Base-by-base conservation (phyloP, 768 basidiomycete genomes). In the Astraeus odoratus region DNA sequence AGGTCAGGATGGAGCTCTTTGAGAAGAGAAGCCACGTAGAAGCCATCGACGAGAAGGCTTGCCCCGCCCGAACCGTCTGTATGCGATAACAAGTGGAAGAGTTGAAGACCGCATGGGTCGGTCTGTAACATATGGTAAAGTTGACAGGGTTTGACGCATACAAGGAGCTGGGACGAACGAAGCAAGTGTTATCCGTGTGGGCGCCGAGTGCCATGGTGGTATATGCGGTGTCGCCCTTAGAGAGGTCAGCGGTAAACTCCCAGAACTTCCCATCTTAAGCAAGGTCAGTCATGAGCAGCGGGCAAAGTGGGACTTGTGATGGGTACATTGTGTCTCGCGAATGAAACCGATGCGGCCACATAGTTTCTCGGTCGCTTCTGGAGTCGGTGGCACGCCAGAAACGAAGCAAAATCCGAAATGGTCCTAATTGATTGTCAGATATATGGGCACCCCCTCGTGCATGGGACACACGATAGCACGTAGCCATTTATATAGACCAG, bases 41-140 rank as follows among this genome's bases (percentile, higher is more conserved):
- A 96, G 20, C 91, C 94, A 57, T 99, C 95, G 12, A 97, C 91
- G 34, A 98, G 82, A n/a, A 97, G 74, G 3, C 89, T 89, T 3
- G 81, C 74, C 13, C 95, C 95, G 1, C 95, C 95, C 12, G 73
- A 71, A 16, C 92, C 92, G 1, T 80, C 78, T 2, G 81, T 77
- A 60, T 89, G 80, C 0, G 86, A 87, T 29, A 97, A 80, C 35
- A 97, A 75, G 64, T 99, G 96, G 69, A 98, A 97, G 37, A 96
- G 70, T 56, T 99, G 96, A 10, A 98, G 70, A n/a, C 95, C 94
- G 46, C 86, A 86, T 3, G 95, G 94, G 61, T 97, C 90, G 20
- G 86, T 94, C 87, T 91, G 47, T 13, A 26, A 34, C 15, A 39
- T 37, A 51, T 58, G 42, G 56, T 57, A 41, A 41, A 18, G 42